These are phyloP conservation scores for Paramarasmius palmivorus DNA, from an alignment of 1,284 basidiomycete genomes.

Conservation along the genomic window DNA sequence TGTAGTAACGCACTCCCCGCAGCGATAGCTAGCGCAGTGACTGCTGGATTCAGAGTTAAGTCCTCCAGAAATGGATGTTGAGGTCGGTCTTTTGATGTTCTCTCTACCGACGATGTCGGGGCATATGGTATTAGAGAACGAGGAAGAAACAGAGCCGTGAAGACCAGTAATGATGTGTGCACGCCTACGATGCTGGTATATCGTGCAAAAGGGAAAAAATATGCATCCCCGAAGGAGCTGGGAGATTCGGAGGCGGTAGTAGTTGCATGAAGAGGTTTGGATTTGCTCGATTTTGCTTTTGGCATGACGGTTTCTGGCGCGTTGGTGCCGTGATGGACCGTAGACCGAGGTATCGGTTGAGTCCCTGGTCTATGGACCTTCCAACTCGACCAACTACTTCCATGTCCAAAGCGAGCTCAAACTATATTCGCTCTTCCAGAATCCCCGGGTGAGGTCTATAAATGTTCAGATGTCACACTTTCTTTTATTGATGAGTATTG, in stretches of 20 bases:
- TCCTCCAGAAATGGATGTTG: slow-evolving; percentile 66
- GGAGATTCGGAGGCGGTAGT: background rate
- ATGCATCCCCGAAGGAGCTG: slow-evolving; percentile 1
- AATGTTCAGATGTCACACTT: too few species aligned
- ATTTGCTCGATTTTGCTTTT: background rate
- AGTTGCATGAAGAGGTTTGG: background rate
- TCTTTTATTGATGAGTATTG: too few species aligned
- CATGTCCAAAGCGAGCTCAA: too few species aligned
- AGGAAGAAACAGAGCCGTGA: slow-evolving; percentile 67
- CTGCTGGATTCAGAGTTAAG: slow-evolving; percentile 62
- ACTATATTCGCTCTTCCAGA: too few species aligned
- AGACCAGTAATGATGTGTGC: slow-evolving; percentile 65
- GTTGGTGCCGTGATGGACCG: too few species aligned
- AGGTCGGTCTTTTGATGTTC: slow-evolving; percentile 56
- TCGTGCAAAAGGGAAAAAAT: slow-evolving; percentile 36
- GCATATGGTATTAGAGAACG: slow-evolving; percentile 53
- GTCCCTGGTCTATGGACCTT: too few species aligned
- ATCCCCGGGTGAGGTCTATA: too few species aligned
- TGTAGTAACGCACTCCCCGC: slow-evolving; percentile 60
- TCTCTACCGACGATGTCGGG: slow-evolving; percentile 31
- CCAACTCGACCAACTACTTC: too few species aligned
- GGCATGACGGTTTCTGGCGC: too few species aligned
- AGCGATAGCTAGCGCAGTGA: slow-evolving; percentile 64
- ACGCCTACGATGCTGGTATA: slow-evolving; percentile 78
- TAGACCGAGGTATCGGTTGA: too few species aligned